Conservation (phyloP, 2,329 filamentous ascomycete species). For the Pseudonectria buxi region DNA sequence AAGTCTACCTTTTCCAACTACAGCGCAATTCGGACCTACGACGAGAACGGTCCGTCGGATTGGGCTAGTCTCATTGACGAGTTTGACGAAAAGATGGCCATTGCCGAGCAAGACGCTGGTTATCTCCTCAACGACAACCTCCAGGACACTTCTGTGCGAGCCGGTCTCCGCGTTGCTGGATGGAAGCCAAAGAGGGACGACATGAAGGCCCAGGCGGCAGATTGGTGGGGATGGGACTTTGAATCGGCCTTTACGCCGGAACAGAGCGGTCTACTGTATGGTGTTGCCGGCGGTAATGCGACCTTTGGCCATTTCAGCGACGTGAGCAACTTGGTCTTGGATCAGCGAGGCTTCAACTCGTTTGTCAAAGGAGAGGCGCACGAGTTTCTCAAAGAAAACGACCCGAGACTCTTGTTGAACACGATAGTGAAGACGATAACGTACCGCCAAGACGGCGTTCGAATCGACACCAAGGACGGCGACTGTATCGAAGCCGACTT, state of each 20-base stretch:
- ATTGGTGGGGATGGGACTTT: conserved; percentile 54
- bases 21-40: conserved; percentile 51
- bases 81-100: conserved; percentile 40
- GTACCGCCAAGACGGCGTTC: conserved; percentile 47
- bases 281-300: conserved; percentile 49
- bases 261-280: conserved; percentile 48
- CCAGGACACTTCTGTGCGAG: conserved; percentile 54
- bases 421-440: conserved; percentile 49
- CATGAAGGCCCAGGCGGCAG: conserved; percentile 50
- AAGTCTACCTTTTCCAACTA: conserved; percentile 53
- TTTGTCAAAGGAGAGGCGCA: conserved; percentile 51
- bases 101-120: conserved; percentile 47
- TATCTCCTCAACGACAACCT: conserved; percentile 50
- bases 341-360: conserved; percentile 54
- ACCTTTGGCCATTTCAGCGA: conserved; percentile 58
- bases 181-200: conserved; percentile 53
- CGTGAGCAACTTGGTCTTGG: conserved; percentile 54
- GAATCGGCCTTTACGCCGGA: conserved; percentile 53
- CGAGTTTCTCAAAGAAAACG: conserved; percentile 49
- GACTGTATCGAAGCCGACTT: conserved; percentile 53
- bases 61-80: conserved; percentile 44
- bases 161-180: conserved; percentile 51
- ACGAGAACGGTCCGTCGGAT: conserved; percentile 47
- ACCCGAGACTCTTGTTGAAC: conserved; percentile 50
- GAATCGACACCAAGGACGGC: conserved; percentile 45